Evolutionary conservation across 1,284 basidiomycete genomes (phyloP), one percentile per base, ranked within the genome.

Genomic region (Inonotus hispidus): DNA sequence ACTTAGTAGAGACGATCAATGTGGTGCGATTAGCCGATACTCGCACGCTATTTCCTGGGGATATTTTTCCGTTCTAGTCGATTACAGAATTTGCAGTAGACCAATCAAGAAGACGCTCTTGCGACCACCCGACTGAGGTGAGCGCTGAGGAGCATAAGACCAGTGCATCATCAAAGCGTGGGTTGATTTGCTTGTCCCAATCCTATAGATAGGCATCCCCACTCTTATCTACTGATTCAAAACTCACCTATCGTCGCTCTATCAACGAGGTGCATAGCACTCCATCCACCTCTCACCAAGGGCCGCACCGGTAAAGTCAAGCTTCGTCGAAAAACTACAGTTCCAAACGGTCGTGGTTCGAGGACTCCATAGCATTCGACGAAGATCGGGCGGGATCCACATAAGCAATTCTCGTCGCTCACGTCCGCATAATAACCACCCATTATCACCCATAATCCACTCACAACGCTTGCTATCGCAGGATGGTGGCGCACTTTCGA

Each of bases 301-400:
- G 4, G 23, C 37, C 2, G 53, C 23, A 4, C 35, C 35, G 16
- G 2, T 13, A 25, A 55, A 55, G 23, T 55, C 53, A n/a, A 55
- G 41, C 41, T 23, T 55, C 7, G 53, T 55, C 19, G 19, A 23
- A 43, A 55, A 55, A 5, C 14, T 37, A 23, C 53, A 55, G 25
- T 25, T 55, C 6, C 39, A 23, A 1, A 55, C 21, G 23, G 35
- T 37, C 16, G 53, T 55, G 39, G 23, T 55, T 27, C 37, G 29
- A 23, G 53, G 53, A 1, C 7, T 11, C 56, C 56, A 47, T 4
- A 57, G 56, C 19, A 23, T 57, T 13, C 3, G n/a, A 8, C 45
- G 56, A 45, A 46, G 27, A 45, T 43, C 45, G 11, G 29, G 32
- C 8, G 56, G 56, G 2, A 57, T 41, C 56, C 56, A 57, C 25